Conservation (phyloP, 108 stramenopile species). For the Skeletonema menzelii region DNA sequence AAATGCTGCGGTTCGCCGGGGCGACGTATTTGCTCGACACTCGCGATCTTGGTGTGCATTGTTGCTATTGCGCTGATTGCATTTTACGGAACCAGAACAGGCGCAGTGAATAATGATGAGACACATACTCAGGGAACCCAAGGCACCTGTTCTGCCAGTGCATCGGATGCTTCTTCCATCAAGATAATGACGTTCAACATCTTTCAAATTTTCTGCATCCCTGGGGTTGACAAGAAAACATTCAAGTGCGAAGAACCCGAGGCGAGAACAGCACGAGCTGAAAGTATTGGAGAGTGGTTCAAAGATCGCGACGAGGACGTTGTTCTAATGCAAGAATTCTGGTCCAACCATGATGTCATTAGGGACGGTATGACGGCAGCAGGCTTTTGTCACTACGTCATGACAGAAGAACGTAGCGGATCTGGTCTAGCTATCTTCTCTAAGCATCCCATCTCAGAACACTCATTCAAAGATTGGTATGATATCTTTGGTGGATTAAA, state of each 20-base stretch:
- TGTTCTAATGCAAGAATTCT: slow-evolving; percentile 10
- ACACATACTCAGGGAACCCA: background rate
- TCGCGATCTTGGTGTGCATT: background rate
- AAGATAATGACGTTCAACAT: background rate
- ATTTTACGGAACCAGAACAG: background rate
- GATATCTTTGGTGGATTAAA: background rate
- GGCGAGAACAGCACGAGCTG: background rate
- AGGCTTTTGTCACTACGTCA: slow-evolving; percentile 20
- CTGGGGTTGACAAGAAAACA: background rate
- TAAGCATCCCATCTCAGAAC: background rate
- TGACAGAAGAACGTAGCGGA: background rate
- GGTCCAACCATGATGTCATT: slow-evolving; percentile 14
- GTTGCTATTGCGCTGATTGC: background rate
- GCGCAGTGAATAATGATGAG: background rate
- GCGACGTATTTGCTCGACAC: background rate
- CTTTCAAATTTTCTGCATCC: background rate
- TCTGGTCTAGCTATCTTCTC: slow-evolving; percentile 1
- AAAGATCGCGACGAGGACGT: slow-evolving; percentile 6
- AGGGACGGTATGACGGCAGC: slow-evolving; percentile 12
- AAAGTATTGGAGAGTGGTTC: slow-evolving; percentile 1
- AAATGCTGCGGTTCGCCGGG: background rate
- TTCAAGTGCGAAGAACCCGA: background rate
- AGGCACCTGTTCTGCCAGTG: slow-evolving; percentile 7
- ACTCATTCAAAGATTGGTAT: background rate
- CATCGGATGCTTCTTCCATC: background rate